phyloP scores from a whole-genome alignment of 2,329 filamentous ascomycete genomes.

The Septoria linicola region DNA sequence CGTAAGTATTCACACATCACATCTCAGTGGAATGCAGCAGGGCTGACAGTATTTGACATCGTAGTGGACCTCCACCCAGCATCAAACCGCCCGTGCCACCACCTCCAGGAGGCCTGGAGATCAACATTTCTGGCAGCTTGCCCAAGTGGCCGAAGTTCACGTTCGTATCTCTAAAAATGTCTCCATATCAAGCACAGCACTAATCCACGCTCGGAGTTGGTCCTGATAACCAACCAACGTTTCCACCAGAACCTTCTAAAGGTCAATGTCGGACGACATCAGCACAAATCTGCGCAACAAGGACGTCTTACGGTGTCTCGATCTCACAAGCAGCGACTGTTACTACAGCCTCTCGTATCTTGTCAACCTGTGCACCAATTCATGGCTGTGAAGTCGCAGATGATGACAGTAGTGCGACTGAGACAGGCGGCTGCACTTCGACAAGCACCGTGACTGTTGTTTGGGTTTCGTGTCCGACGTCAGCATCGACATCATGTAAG shows the following conservation, averaged over 20 bases:
- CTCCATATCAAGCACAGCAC: too few relatives aligned
- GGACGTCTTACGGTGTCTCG: slow-evolving; percentile 17
- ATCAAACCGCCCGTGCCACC: slow-evolving; percentile 13
- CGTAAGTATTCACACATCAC: neutral
- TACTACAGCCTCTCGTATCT: slow-evolving; percentile 10
- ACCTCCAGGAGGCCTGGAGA: neutral
- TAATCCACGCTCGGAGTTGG: slow-evolving; percentile 3
- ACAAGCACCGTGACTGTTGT: neutral
- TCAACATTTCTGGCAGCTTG: slow-evolving; percentile 8
- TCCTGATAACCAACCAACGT: slow-evolving; percentile 14
- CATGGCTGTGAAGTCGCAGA: slow-evolving; percentile 10
- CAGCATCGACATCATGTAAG: neutral
- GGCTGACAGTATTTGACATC: neutral
- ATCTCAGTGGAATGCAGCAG: neutral
- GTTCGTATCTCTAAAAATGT: too few relatives aligned
- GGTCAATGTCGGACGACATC: slow-evolving; percentile 10
- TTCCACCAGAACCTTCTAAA: slow-evolving; percentile 2
- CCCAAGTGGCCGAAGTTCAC: slow-evolving; percentile 13
- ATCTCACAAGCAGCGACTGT: neutral
- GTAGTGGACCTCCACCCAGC: neutral
- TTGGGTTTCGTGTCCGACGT: slow-evolving; percentile 1
- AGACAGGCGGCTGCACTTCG: neutral
- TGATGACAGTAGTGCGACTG: neutral
- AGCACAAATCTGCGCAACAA: slow-evolving; percentile 13
- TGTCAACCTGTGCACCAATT: slow-evolving; percentile 15